phyloP scores from a whole-genome alignment of 2,329 filamentous ascomycete genomes.

The Fusarium acutatum region DNA sequence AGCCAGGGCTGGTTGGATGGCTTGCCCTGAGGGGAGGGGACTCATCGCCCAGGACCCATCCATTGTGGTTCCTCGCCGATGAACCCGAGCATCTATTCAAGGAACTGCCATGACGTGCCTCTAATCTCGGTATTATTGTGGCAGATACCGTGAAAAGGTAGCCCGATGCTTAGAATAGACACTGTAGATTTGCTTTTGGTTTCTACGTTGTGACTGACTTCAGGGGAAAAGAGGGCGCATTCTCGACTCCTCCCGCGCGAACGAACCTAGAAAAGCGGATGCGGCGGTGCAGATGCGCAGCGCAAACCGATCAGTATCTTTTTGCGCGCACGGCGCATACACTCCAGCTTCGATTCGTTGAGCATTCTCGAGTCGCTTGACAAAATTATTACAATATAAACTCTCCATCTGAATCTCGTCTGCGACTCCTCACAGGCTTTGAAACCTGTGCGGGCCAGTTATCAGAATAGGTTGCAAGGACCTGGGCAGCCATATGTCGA shows the following conservation, averaged over 20 bases:
- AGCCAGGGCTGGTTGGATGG: conserved; percentile 31
- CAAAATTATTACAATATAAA: not conserved
- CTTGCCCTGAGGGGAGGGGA: conserved; percentile 33
- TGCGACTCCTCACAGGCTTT: conserved; percentile 9
- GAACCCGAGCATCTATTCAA: conserved; percentile 25
- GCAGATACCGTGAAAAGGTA: not conserved
- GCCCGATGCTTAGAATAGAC: not conserved
- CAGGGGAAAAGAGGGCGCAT: conserved; percentile 30
- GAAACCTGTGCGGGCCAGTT: conserved; percentile 26
- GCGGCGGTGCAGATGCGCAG: conserved; percentile 27
- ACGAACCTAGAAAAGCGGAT: conserved; percentile 37
- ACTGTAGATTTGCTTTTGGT: not conserved
- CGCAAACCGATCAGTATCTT: conserved; percentile 15
- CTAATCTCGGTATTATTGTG: conserved; percentile 16
- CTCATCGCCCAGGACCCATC: conserved; percentile 23
- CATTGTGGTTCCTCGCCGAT: conserved; percentile 24
- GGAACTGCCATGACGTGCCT: conserved; percentile 8
- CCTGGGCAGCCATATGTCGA: conserved; percentile 32
- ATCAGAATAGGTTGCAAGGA: conserved; percentile 32
- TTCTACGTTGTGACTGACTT: conserved; percentile 4
- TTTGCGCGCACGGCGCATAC: conserved; percentile 22
- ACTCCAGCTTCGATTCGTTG: not conserved
- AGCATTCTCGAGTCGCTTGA: not conserved
- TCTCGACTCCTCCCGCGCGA: conserved; percentile 21
- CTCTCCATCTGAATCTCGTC: not conserved